Evolutionary conservation across 2,329 filamentous ascomycete genomes (phyloP), one percentile per base, ranked within the genome.

Genomic region (Metarhizium robertsii): DNA sequence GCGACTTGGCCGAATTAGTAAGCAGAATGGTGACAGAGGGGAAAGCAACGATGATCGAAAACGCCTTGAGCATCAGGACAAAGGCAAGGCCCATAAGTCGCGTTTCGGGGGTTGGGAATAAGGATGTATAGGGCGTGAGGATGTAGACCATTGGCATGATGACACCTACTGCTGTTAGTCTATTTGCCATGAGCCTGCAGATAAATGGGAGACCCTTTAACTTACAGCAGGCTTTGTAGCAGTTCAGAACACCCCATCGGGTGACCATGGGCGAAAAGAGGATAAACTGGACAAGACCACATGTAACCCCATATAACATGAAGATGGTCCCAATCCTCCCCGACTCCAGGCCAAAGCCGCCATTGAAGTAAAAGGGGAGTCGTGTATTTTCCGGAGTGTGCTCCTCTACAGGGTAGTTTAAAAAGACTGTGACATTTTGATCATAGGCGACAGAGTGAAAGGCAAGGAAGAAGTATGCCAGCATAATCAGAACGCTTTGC

Each of bases 11-110:
- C 10, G 86, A 90, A 71, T 96, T 96, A 32, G 92, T 96, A 42
- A 97, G 79, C 50, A 97, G 77, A 62, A 97, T 96, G 6, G 90
- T 95, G 30, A 82, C 86, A 64, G 89, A 94, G 0, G 94, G 92
- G 67, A 96, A 96, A 1, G 87, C 87, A 64, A 96, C 86, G 60
- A 95, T 94, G 57, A 85, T 84, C 43, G 80, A 82, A 54, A 88
- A 79, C 10, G 87, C 86, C 68, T 95, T 95, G 64, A 85, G 62
- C 46, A 89, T 70, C 75, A 96, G 84, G 42, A 95, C 73, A 0
- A 71, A 57, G 55, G 91, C 77, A 52, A 95, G 75, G n/a, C 74
- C 79, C 1, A 74, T 69, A 62, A 87, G 80, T 53, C 88, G 87
- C 2, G 64, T 49, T 0, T 57, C 61, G 0, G 67, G 60, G 30